Conservation (phyloP, 345 rosid genomes). For the Euphorbia lathyris region DNA sequence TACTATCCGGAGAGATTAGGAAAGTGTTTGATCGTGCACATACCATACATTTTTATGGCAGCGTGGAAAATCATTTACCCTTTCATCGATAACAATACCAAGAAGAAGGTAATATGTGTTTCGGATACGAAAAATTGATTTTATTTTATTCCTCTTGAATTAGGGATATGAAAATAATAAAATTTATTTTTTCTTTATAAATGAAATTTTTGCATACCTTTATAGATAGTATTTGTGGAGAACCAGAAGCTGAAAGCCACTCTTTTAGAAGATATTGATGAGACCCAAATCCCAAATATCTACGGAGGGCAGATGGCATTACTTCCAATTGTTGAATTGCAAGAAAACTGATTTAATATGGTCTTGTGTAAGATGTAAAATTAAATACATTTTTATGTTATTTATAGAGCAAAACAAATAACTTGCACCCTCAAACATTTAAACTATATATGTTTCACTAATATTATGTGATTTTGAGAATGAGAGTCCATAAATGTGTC, state of each 20-base stretch:
- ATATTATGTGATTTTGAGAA: too few species aligned
- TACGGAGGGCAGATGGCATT: constrained; percentile 40
- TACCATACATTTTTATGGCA: constrained; percentile 34
- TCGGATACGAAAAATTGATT: background rate
- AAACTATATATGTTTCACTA: too few species aligned
- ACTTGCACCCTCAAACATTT: too few species aligned
- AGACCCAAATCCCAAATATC: constrained; percentile 47
- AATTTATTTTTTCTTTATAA: too few species aligned
- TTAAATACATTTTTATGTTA: too few species aligned
- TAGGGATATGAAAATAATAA: too few species aligned
- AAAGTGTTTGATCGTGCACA: constrained; percentile 36
- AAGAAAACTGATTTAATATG: too few species aligned
- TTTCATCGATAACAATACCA: constrained; percentile 39
- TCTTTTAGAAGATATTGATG: constrained; percentile 46
- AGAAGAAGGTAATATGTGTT: constrained; percentile 29
- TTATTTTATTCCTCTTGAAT: too few species aligned
- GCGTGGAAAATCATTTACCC: constrained; percentile 40
- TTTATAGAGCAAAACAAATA: too few species aligned
- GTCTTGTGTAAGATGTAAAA: too few species aligned
- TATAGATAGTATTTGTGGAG: constrained; percentile 46
- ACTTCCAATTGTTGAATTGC: constrained; percentile 9
- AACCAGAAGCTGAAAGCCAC: constrained; percentile 39
- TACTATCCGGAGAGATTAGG: constrained; percentile 50
- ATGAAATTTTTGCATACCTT: background rate
- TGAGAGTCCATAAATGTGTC: too few species aligned